Base-by-base conservation (phyloP, 2,329 filamentous ascomycete species). In the Rhynchosporium graminicola region DNA sequence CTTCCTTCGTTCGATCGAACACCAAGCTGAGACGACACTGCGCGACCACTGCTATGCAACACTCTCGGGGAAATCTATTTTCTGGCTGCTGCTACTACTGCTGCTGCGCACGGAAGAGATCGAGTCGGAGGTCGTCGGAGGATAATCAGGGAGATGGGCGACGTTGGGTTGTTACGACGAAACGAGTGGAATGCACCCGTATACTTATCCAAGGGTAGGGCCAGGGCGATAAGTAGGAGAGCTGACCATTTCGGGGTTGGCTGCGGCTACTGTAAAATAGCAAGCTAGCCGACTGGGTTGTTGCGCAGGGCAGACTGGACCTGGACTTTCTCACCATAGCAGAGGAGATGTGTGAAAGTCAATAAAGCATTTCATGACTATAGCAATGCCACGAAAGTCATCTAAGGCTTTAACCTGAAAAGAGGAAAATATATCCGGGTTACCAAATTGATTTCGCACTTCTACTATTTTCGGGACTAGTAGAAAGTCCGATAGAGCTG, bases 1-100 rank as follows among this genome's bases (percentile, higher is more conserved):
- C 57, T 54, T 63, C 52, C 59, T 47, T 31, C 57, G 55, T 59
- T 57, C 51, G 51, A 59, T 57, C 51, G 51, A 59, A 62, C 51
- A 47, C 51, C 50, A 7, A 57, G 33, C 51, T 51, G 59, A 62
- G 47, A 64, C 55, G 57, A 60, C 40, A 28, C 42, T 61, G 40
- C 59, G 28, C 56, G n/a, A 57, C 57, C 56, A 29, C 20, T 20
- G 20, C 20, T 20, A 36, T 42, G 15, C 54, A 57, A 40, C 55
- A 38, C 20, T 33, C 52, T 57, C 51, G 26, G 33, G 28, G 40
- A 15, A 43, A 54, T 54, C 29, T 46, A 26, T 20, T 20, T 8
- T 46, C 43, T 46, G 15, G 4, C 12, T 15, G 7, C 4, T 43
- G 20, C 7, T 26, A 15, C 38, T 10, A 20, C 36, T 38, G 33